Percentiles rank a stretch among this genome's conserved stretches.
These are phyloP conservation scores for Fusarium ramigenum DNA, from an alignment of 2,329 filamentous ascomycete species.

Conservation along the genomic window DNA sequence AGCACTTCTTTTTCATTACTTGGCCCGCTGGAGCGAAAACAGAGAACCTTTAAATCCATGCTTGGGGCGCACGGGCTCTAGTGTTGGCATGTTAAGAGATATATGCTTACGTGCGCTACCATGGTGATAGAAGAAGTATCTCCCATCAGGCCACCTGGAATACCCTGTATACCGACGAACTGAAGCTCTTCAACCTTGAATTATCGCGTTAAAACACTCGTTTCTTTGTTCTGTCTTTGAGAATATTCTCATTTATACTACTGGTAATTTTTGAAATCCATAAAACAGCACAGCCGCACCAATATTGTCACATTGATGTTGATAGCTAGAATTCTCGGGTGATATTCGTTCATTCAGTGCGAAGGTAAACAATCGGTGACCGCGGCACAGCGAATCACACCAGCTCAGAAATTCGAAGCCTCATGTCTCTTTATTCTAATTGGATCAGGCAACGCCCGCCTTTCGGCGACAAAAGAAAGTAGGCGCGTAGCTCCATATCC, in stretches of 20 bases:
- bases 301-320: no score
- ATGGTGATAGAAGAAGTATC: accelerated
- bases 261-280: no score
- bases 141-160: accelerated
- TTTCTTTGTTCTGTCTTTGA: accelerated
- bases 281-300: no score
- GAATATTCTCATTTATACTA: accelerated
- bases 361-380: no score
- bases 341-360: no score
- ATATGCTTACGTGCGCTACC: accelerated
- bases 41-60: no score
- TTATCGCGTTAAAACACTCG: accelerated
- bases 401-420: accelerated
- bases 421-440: neutral
- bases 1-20: neutral
- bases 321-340: no score
- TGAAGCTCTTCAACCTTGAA: no score
- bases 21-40: neutral
- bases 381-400: no score
- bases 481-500: neutral
- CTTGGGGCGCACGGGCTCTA: no score
- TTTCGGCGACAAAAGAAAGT: neutral
- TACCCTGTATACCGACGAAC: neutral
- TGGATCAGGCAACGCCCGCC: neutral
- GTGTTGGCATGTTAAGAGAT: neutral